Evolutionary conservation across 2,329 filamentous ascomycete species (phyloP).

Genomic region (Diaporthe caulivora): DNA sequence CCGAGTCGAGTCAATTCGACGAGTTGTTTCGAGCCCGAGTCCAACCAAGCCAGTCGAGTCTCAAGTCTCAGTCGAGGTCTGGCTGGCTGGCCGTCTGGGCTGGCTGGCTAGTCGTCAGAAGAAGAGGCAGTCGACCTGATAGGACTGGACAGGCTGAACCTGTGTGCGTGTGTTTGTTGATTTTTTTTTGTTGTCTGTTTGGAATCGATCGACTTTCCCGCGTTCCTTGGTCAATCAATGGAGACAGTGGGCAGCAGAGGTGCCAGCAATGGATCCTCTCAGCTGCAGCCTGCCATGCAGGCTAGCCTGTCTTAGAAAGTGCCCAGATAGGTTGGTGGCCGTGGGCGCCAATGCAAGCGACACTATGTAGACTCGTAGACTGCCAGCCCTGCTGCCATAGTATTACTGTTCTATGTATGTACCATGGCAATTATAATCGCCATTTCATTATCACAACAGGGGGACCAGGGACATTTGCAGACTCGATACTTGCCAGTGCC

Average conservation of each 20-base stretch:
- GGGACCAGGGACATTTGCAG: conserved; percentile 14
- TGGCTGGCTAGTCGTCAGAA: background rate
- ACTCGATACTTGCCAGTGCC: conserved; percentile 14
- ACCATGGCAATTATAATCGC: too few species aligned
- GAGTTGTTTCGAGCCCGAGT: background rate
- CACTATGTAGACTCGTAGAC: too few species aligned
- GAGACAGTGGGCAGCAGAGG: conserved; percentile 15
- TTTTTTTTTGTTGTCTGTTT: conserved; percentile 32
- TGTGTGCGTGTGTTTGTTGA: conserved; percentile 15
- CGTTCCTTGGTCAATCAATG: conserved; percentile 38
- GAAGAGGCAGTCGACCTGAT: conserved; percentile 22
- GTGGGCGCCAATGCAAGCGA: conserved; percentile 31
- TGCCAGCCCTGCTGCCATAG: too few species aligned
- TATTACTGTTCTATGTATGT: too few species aligned
- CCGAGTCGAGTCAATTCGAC: conserved; percentile 15
- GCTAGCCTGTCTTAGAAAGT: conserved; percentile 33
- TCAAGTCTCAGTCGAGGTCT: background rate
- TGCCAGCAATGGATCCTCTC: conserved; percentile 33
- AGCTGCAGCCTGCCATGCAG: conserved; percentile 29
- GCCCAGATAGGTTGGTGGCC: conserved; percentile 24
- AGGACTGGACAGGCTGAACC: conserved; percentile 17
- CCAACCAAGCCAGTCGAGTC: conserved; percentile 7
- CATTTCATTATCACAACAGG: conserved; percentile 22
- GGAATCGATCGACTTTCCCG: conserved; percentile 40
- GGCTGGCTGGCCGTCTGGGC: background rate